phyloP scores from a whole-genome alignment of 495 filamentous ascomycete genomes.

The Cryomyces antarcticus region DNA sequence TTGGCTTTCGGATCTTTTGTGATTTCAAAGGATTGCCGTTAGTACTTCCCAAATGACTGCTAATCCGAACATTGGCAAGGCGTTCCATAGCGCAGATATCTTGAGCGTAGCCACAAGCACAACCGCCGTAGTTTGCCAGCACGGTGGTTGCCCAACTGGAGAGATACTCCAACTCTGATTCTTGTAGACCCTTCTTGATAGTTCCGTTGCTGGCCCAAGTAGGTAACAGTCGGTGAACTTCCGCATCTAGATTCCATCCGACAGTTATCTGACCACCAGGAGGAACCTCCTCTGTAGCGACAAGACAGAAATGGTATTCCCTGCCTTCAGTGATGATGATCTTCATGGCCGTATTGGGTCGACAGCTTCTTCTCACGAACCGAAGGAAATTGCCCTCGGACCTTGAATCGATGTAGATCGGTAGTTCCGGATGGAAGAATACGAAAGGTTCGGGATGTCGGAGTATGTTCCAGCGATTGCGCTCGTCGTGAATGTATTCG shows the following conservation, averaged over 20 bases:
- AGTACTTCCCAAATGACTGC: not conserved
- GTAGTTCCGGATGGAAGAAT: constrained; percentile 21
- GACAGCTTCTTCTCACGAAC: constrained; percentile 74
- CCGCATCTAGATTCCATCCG: constrained; percentile 37
- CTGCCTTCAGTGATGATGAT: constrained; percentile 55
- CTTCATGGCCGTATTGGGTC: constrained; percentile 62
- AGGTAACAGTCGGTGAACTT: not conserved
- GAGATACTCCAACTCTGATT: constrained; percentile 27
- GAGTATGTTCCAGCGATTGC: constrained; percentile 56
- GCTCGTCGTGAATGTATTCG: constrained; percentile 49
- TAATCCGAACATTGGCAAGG: constrained; percentile 19
- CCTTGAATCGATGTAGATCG: constrained; percentile 80
- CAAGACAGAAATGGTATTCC: constrained; percentile 76
- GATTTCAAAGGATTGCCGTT: constrained; percentile 25
- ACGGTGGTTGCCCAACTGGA: constrained; percentile 46
- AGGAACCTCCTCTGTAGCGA: constrained; percentile 53
- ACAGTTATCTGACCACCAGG: constrained; percentile 42
- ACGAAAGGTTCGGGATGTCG: constrained; percentile 46
- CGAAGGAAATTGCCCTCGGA: constrained; percentile 65
- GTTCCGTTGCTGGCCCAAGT: not conserved
- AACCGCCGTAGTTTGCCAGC: constrained; percentile 71
- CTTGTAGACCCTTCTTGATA: constrained; percentile 13
- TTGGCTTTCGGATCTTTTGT: constrained; percentile 24
- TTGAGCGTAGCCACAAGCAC: constrained; percentile 48
- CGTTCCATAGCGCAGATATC: constrained; percentile 45